These are phyloP conservation scores for Ehretia macrophylla DNA, from an alignment of 257 asterid genomes.

Conservation along the genomic window DNA sequence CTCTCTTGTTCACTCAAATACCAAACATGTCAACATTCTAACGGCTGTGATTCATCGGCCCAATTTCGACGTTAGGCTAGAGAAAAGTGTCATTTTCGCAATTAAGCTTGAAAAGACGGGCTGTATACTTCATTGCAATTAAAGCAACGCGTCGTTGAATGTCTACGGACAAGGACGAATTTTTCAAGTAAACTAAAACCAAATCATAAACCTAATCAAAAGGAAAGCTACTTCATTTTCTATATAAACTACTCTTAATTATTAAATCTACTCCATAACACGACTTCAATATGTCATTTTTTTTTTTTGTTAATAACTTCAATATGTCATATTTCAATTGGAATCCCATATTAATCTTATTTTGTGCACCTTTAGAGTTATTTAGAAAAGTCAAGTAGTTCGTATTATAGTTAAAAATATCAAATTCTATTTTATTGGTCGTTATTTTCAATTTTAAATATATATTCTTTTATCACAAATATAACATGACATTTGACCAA, in stretches of 20 bases:
- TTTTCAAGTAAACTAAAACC: slow-evolving; percentile 27
- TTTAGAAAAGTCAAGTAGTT: no score
- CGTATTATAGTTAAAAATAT: no score
- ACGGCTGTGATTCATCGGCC: slow-evolving; percentile 12
- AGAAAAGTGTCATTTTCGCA: slow-evolving; percentile 9
- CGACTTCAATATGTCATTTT: no score
- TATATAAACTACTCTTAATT: no score
- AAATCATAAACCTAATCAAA: slow-evolving; percentile 40
- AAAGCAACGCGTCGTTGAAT: no score
- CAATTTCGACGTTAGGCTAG: background rate
- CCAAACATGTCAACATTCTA: background rate
- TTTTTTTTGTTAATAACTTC: no score
- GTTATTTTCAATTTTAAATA: slow-evolving; percentile 5
- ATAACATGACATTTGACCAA: no score
- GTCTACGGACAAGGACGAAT: slow-evolving; percentile 30
- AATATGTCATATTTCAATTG: slow-evolving; percentile 6
- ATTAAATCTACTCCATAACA: background rate
- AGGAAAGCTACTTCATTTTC: slow-evolving; percentile 21
- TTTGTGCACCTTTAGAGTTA: no score
- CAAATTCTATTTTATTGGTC: no score
- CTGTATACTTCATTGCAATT: background rate
- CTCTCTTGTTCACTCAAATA: background rate
- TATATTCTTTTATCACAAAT: no score
- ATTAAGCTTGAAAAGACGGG: slow-evolving; percentile 10
- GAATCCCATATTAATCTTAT: no score